Evolutionary conservation across 2,329 filamentous ascomycete species (phyloP), one percentile per base, ranked within the genome.

Genomic region (Myotisia sp.): DNA sequence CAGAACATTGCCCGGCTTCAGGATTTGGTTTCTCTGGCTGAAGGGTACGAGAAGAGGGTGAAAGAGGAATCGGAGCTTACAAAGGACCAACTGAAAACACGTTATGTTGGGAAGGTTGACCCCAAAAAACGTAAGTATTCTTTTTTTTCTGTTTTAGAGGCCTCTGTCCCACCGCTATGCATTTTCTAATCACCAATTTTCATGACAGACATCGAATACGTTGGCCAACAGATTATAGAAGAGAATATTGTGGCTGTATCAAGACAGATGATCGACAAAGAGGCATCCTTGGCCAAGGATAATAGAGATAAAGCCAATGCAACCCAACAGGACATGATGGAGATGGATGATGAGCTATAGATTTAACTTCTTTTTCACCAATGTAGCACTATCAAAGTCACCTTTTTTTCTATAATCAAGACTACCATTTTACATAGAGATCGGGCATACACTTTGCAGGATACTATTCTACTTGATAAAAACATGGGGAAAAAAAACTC

Each of bases 171-270:
- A n/a, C n/a, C n/a, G n/a, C n/a, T n/a, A n/a, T n/a, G n/a, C n/a
- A n/a, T n/a, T n/a, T n/a, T n/a, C 35, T 41, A 9, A n/a, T 45
- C 57, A 46, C 52, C 34, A 14, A n/a, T 20, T n/a, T 23, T 16
- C 14, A 7, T 6, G 37, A 29, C 44, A 73, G 69, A 98, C 58
- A 71, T 98, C 54, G 86, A 94, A 60, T 85, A 93, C 48, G 83
- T 98, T 29, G 90, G 90, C 36, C 86, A 94, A 62, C 78, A 92
- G 56, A 71, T 95, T 44, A 95, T 98, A 51, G 92, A 98, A 64
- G 90, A 98, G 71, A 98, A 98, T 62, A 98, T 98, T 44, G 90
- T 98, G 8, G 83, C 85, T 3, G 86, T 98, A n/a, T 92, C 85
- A 44, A 72, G 87, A 56, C 90, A 95, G 60, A 94, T 98, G 87